Evolutionary conservation across 768 basidiomycete genomes (phyloP).

Genomic region (Cyclocybe aegerita): DNA sequence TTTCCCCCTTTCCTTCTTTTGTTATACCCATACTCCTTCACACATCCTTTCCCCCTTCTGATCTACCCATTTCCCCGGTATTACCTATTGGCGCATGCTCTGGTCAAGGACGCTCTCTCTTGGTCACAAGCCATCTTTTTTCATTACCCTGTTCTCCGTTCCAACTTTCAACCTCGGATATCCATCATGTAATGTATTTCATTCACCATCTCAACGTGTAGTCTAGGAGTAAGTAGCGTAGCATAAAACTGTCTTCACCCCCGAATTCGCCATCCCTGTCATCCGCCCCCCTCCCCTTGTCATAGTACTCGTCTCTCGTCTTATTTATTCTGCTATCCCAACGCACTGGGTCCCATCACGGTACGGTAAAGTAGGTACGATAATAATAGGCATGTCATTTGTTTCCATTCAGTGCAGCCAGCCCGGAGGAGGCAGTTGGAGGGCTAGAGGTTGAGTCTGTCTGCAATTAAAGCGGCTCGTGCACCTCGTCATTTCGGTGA

Average conservation of each 20-base stretch:
- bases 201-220: slow-evolving; percentile 10
- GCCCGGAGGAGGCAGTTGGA: too few relatives aligned
- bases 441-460: too few relatives aligned
- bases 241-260: neutral
- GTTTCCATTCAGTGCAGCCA: too few relatives aligned
- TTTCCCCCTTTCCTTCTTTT: slow-evolving; percentile 1
- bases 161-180: slow-evolving; percentile 7
- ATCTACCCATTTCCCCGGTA: neutral
- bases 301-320: too few relatives aligned
- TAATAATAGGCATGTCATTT: too few relatives aligned
- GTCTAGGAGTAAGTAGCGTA: too few relatives aligned
- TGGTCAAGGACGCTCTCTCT: slow-evolving; percentile 26
- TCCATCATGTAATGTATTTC: slow-evolving; percentile 5
- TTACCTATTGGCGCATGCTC: slow-evolving; percentile 15
- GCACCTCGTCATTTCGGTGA: too few relatives aligned
- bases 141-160: neutral
- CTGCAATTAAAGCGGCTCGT: too few relatives aligned
- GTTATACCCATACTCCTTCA: slow-evolving; percentile 12
- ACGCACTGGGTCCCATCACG: too few relatives aligned
- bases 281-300: neutral
- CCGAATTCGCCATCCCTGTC: neutral
- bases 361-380: too few relatives aligned
- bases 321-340: too few relatives aligned
- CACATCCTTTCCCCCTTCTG: slow-evolving; percentile 5
- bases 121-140: slow-evolving; percentile 6